phyloP scores from a whole-genome alignment of 176 grass and related monocot species.

The Musa itinerans region DNA sequence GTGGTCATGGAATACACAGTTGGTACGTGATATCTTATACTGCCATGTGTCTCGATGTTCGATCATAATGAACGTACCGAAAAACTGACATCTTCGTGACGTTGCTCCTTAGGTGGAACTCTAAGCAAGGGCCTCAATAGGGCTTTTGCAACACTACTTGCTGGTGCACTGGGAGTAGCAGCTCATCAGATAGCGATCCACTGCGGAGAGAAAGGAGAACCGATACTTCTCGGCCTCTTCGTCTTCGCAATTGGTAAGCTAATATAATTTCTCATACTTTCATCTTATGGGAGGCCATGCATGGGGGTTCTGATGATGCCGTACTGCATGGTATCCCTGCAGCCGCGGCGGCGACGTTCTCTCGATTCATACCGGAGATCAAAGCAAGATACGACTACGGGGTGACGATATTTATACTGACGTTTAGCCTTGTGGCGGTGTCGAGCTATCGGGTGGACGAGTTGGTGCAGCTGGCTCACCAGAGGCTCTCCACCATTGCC shows the following conservation, averaged over 20 bases:
- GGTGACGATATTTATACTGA: slow-evolving; percentile 88
- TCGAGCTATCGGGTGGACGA: slow-evolving; percentile 86
- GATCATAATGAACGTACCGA: not conserved
- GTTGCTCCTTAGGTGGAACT: slow-evolving; percentile 40
- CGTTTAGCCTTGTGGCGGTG: slow-evolving; percentile 88
- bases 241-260: slow-evolving; percentile 64
- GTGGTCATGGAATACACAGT: slow-evolving; percentile 92
- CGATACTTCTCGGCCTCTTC: slow-evolving; percentile 52
- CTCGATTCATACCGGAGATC: slow-evolving; percentile 89
- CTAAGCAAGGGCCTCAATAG: slow-evolving; percentile 58
- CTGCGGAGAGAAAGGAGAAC: slow-evolving; percentile 45
- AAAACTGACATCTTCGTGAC: not conserved
- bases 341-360: slow-evolving; percentile 80
- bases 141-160: slow-evolving; percentile 49
- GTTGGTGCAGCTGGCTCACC: slow-evolving; percentile 62
- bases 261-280: not conserved
- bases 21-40: slow-evolving; percentile 24
- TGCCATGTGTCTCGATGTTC: not conserved
- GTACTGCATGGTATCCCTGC: not conserved
- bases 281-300: not conserved
- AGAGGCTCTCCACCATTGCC: slow-evolving; percentile 67
- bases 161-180: slow-evolving; percentile 49
- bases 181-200: slow-evolving; percentile 48
- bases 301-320: not conserved
- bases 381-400: slow-evolving; percentile 93